Conservation (phyloP, 768 basidiomycete species). For the Psilocybe cyanescens region DNA sequence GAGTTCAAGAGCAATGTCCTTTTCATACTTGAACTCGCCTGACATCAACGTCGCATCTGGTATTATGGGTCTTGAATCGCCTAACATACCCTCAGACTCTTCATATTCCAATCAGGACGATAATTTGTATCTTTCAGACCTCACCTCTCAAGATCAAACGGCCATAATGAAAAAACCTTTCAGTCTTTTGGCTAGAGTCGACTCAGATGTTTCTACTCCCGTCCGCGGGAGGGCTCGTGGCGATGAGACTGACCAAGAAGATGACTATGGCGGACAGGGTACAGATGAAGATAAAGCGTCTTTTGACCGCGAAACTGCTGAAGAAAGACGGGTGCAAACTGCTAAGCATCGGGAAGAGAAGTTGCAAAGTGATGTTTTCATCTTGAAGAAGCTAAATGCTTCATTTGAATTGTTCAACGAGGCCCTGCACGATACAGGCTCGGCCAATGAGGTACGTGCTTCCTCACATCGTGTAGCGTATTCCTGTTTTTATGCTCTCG, state of each 20-base stretch:
- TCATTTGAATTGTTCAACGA: constrained; percentile 72
- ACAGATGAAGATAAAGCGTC: neutral
- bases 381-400: constrained; percentile 73
- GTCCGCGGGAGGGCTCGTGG: constrained; percentile 4
- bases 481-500: constrained; percentile 1
- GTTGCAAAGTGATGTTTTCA: constrained; percentile 72
- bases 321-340: constrained; percentile 17
- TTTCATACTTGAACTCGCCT: constrained; percentile 6
- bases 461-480: neutral
- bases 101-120: constrained; percentile 3
- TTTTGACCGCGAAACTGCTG: constrained; percentile 12
- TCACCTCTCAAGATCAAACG: constrained; percentile 35
- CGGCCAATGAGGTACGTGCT: constrained; percentile 68
- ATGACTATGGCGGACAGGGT: neutral
- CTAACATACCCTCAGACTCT: constrained; percentile 2
- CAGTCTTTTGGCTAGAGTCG: constrained; percentile 25
- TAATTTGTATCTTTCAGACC: constrained; percentile 23
- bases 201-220: constrained; percentile 20
- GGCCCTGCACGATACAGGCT: constrained; percentile 62
- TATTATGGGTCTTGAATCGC: constrained; percentile 10
- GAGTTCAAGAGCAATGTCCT: neutral
- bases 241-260: neutral
- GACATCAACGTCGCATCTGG: constrained; percentile 10
- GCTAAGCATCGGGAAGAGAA: constrained; percentile 61
- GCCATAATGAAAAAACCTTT: constrained; percentile 26